These are phyloP conservation scores for Pyracantha coccinea DNA, from an alignment of 331 rosid genomes.

Conservation along the genomic window DNA sequence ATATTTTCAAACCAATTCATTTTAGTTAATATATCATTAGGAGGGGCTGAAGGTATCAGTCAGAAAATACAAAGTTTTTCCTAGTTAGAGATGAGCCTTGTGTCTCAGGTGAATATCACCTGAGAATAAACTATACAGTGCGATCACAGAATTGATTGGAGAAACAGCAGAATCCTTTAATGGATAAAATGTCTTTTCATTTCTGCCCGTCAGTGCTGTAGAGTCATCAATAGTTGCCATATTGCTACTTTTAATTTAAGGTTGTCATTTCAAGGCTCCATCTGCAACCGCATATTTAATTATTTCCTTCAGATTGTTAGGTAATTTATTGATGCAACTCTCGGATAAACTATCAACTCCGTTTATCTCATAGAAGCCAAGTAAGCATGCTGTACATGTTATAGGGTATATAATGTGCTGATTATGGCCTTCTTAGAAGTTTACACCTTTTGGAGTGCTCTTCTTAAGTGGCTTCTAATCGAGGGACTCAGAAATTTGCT, in stretches of 20 bases:
- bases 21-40: no score
- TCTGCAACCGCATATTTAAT: neutral
- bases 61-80: neutral
- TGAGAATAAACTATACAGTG: neutral
- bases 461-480: neutral
- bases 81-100: neutral
- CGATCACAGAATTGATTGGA: neutral
- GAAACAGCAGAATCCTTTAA: neutral
- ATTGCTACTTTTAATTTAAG: neutral
- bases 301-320: neutral
- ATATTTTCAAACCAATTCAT: no score
- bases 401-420: neutral
- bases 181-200: neutral
- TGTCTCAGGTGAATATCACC: neutral
- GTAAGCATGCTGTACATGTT: neutral
- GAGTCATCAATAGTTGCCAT: neutral
- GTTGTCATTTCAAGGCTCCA: neutral
- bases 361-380: neutral
- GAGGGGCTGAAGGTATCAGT: neutral
- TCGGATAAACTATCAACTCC: neutral
- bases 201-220: neutral
- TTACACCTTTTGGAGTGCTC: neutral
- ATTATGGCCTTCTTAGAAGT: neutral
- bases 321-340: neutral
- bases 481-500: neutral